These are phyloP conservation scores for Udeniomyces megalosporus DNA, from an alignment of 768 basidiomycete species.

Conservation along the genomic window DNA sequence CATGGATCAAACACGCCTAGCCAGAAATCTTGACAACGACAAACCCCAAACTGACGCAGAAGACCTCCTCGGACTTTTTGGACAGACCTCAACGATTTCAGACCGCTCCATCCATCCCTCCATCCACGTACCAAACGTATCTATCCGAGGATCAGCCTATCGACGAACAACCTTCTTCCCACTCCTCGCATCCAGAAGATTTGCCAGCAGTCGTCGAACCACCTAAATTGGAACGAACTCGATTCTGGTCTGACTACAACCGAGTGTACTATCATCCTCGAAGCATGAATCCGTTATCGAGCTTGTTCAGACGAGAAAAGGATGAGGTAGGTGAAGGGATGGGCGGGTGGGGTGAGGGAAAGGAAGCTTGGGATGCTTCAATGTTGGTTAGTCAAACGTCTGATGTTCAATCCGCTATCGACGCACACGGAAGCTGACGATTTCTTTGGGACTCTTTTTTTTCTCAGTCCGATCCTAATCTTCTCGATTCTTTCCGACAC, in stretches of 20 bases:
- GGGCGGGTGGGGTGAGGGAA: conserved; percentile 2
- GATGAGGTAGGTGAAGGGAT: conserved; percentile 33
- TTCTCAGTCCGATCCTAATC: conserved; percentile 35
- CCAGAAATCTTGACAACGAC: no score
- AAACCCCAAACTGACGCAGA: no score
- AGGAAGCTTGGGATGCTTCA: neutral
- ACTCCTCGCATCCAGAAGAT: no score
- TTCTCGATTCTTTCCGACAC: conserved; percentile 34
- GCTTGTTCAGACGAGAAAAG: conserved; percentile 40
- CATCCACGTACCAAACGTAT: conserved; percentile 12
- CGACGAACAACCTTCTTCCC: no score
- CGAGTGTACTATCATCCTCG: conserved; percentile 49
- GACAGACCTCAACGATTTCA: conserved; percentile 5
- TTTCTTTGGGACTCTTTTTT: no score
- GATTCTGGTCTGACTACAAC: conserved; percentile 54
- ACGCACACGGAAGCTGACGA: no score
- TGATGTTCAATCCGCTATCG: no score
- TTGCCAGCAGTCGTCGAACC: neutral
- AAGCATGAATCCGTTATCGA: conserved; percentile 48
- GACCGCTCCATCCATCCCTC: neutral
- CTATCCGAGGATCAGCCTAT: neutral
- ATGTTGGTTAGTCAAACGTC: neutral
- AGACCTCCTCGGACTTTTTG: neutral
- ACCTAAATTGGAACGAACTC: neutral
- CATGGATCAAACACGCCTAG: no score